A percentile compares a stretch with the other conserved stretches of the same genome.
These are phyloP conservation scores for Paulownia fortunei DNA, from an alignment of 257 asterid species.

Conservation along the genomic window DNA sequence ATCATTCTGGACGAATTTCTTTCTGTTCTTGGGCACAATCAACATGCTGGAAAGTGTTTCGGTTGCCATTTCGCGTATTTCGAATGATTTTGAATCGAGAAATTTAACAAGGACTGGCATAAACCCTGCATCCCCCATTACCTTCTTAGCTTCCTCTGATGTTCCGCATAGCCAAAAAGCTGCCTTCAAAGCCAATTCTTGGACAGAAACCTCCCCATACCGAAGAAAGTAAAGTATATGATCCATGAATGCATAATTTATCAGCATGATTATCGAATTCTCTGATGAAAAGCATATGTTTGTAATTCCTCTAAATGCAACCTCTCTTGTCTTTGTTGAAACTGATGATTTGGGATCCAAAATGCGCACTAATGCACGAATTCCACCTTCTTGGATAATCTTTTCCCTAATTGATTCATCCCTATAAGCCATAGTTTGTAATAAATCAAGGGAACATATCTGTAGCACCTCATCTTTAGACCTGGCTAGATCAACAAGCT, in stretches of 20 bases:
- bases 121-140: slow-evolving; percentile 93
- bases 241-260: slow-evolving; percentile 61
- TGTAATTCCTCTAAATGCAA: slow-evolving; percentile 74
- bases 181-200: slow-evolving; percentile 82
- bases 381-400: slow-evolving; percentile 72
- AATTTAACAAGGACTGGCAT: slow-evolving; percentile 73
- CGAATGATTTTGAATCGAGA: slow-evolving; percentile 71
- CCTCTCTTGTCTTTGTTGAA: slow-evolving; percentile 72
- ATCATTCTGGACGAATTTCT: slow-evolving; percentile 75
- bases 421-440: slow-evolving; percentile 74
- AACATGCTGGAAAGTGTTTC: slow-evolving; percentile 78
- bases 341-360: slow-evolving; percentile 63
- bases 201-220: slow-evolving; percentile 63
- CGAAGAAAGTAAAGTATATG: slow-evolving; percentile 69
- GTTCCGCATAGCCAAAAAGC: slow-evolving; percentile 82
- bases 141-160: slow-evolving; percentile 78
- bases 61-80: slow-evolving; percentile 78
- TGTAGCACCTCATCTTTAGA: slow-evolving; percentile 62
- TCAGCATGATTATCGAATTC: slow-evolving; percentile 44
- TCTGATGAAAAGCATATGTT: slow-evolving; percentile 55
- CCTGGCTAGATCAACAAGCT: slow-evolving; percentile 56
- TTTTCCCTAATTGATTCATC: slow-evolving; percentile 58
- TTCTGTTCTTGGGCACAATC: slow-evolving; percentile 68
- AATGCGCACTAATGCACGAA: slow-evolving; percentile 59
- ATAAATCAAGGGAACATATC: slow-evolving; percentile 65